phyloP scores from a whole-genome alignment of 306 rosid genomes.

The Fragaria iinumae region DNA sequence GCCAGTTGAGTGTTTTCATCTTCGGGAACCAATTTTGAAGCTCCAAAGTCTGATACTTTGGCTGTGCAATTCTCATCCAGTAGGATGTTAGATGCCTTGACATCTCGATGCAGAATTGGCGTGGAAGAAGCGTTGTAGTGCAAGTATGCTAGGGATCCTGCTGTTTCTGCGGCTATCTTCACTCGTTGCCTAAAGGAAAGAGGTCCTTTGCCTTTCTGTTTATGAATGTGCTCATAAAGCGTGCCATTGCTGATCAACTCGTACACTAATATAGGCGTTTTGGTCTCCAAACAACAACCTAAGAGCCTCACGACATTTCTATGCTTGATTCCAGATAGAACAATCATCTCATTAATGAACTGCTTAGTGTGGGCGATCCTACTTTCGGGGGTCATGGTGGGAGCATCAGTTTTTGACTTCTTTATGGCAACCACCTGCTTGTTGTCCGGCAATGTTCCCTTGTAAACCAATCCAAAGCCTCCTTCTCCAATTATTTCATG shows the following conservation, averaged over 20 bases:
- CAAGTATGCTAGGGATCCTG: conserved; percentile 22
- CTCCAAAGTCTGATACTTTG: conserved; percentile 25
- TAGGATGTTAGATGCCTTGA: neutral
- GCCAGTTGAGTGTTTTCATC: conserved; percentile 5
- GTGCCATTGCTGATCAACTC: neutral
- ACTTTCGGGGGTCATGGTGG: neutral
- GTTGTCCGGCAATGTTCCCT: conserved; percentile 7
- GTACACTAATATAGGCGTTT: neutral
- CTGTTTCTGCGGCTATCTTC: conserved; percentile 26
- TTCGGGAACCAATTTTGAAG: conserved; percentile 6
- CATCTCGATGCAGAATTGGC: conserved; percentile 18
- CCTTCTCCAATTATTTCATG: neutral
- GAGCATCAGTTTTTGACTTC: conserved; percentile 11
- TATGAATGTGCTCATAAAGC: neutral
- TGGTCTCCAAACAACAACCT: neutral
- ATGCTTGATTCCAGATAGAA: neutral
- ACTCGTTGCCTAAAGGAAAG: conserved; percentile 15
- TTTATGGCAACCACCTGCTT: conserved; percentile 19
- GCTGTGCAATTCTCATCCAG: neutral
- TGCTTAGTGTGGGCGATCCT: neutral
- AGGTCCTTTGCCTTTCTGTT: neutral
- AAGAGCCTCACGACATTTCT: neutral
- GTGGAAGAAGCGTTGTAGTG: neutral
- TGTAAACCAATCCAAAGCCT: conserved; percentile 13
- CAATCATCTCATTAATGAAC: neutral